These are phyloP conservation scores for Wallacemonas sp. DNA, from an alignment of 208 protist species.

Conservation along the genomic window DNA sequence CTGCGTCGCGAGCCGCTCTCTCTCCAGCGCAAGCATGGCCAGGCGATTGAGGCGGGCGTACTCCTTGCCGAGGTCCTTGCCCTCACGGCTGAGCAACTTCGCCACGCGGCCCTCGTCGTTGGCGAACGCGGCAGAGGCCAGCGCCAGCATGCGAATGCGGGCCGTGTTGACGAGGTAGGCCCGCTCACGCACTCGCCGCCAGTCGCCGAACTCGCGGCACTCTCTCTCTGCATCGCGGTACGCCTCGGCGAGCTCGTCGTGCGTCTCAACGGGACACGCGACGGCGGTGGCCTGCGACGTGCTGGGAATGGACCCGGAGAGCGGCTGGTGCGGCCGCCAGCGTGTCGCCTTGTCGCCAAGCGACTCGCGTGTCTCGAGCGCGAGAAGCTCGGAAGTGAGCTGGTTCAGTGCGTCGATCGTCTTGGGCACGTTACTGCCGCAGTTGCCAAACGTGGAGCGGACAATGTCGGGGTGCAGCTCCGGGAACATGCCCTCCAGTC, in stretches of 20 bases:
- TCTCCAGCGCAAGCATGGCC: slow-evolving; percentile 81
- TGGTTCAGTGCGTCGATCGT: slow-evolving; percentile 53
- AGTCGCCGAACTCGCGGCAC: slow-evolving; percentile 60
- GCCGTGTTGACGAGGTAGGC: slow-evolving; percentile 68
- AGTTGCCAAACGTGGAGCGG: slow-evolving; percentile 40
- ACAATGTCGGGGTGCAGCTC: slow-evolving; percentile 47
- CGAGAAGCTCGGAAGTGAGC: slow-evolving; percentile 43
- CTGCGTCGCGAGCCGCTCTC: slow-evolving; percentile 43
- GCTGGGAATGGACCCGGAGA: background rate
- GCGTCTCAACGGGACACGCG: slow-evolving; percentile 12
- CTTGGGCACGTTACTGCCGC: slow-evolving; percentile 30
- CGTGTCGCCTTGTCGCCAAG: slow-evolving; percentile 21
- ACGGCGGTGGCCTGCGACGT: background rate
- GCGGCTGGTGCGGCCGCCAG: slow-evolving; percentile 4
- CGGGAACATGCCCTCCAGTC: slow-evolving; percentile 62
- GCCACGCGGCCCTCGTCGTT: slow-evolving; percentile 50
- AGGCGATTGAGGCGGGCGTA: slow-evolving; percentile 80
- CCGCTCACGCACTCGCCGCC: slow-evolving; percentile 66
- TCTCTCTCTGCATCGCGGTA: slow-evolving; percentile 43
- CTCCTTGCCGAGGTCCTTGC: slow-evolving; percentile 48
- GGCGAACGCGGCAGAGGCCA: slow-evolving; percentile 62
- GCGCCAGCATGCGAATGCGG: slow-evolving; percentile 53
- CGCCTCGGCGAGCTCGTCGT: slow-evolving; percentile 32
- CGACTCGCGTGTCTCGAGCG: slow-evolving; percentile 25
- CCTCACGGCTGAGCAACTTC: slow-evolving; percentile 59